Evolutionary conservation across 768 basidiomycete species (phyloP).

Genomic region (Clavaria fumosa): DNA sequence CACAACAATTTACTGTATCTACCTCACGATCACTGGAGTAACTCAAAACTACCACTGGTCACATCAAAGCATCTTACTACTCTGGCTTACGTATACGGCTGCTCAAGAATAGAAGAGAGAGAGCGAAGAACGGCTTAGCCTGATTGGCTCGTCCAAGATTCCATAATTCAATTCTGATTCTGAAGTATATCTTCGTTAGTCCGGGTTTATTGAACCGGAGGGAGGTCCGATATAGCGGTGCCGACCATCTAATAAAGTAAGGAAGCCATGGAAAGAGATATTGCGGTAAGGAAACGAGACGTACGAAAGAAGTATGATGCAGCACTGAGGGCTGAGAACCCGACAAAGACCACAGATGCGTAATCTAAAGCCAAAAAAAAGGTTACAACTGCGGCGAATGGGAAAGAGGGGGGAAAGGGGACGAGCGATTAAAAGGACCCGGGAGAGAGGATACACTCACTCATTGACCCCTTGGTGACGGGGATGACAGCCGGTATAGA

Average conservation of each 20-base stretch:
- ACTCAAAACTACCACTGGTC: too few species aligned
- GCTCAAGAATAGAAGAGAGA: too few species aligned
- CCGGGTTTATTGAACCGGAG: too few species aligned
- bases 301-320: conserved; percentile 45
- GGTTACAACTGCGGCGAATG: background rate
- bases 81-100: too few species aligned
- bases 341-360: conserved; percentile 51
- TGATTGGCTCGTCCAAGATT: too few species aligned
- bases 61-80: too few species aligned
- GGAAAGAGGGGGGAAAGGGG: background rate
- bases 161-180: too few species aligned
- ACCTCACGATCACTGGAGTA: too few species aligned
- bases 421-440: background rate
- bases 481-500: conserved; percentile 54
- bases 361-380: conserved; percentile 30
- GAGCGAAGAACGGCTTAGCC: too few species aligned
- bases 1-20: too few species aligned
- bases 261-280: background rate
- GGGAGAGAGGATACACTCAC: conserved; percentile 14
- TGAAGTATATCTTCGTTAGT: too few species aligned
- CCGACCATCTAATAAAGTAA: background rate
- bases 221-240: background rate
- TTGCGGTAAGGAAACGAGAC: conserved; percentile 17
- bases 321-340: conserved; percentile 40
- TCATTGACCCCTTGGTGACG: conserved; percentile 33